phyloP scores from a whole-genome alignment of 2,329 filamentous ascomycete species.

The Fusarium liriodendri region DNA sequence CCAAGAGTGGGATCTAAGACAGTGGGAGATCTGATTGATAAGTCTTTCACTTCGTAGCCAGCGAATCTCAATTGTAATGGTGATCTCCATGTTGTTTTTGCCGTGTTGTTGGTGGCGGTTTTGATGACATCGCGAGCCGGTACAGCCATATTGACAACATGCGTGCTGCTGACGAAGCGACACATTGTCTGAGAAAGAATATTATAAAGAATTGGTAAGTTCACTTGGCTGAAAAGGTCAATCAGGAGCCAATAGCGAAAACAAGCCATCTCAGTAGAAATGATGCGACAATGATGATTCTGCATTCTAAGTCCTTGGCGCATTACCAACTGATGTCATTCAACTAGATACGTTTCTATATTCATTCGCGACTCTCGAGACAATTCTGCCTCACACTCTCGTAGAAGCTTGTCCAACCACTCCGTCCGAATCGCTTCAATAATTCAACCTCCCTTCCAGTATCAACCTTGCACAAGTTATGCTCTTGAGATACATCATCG shows the following conservation, averaged over 20 bases:
- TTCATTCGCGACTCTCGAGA: background rate
- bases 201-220: background rate
- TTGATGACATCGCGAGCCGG: background rate
- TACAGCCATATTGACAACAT: background rate
- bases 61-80: background rate
- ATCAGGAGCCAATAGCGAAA: background rate
- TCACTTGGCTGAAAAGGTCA: background rate
- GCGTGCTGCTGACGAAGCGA: background rate
- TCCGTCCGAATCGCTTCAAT: background rate
- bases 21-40: background rate
- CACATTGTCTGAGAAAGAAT: background rate
- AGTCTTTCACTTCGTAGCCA: too few relatives aligned
- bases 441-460: background rate
- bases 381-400: background rate
- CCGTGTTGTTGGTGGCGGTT: background rate
- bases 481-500: slow-evolving; percentile 1
- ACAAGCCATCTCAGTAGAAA: background rate
- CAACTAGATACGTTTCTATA: background rate
- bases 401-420: background rate
- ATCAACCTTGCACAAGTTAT: background rate
- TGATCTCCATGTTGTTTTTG: background rate
- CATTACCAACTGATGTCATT: background rate
- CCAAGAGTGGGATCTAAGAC: background rate
- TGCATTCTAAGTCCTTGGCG: background rate
- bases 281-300: background rate